Evolutionary conservation across 768 basidiomycete species (phyloP), one percentile per base, ranked within the genome.

Genomic region (Daedaleopsis nitida): DNA sequence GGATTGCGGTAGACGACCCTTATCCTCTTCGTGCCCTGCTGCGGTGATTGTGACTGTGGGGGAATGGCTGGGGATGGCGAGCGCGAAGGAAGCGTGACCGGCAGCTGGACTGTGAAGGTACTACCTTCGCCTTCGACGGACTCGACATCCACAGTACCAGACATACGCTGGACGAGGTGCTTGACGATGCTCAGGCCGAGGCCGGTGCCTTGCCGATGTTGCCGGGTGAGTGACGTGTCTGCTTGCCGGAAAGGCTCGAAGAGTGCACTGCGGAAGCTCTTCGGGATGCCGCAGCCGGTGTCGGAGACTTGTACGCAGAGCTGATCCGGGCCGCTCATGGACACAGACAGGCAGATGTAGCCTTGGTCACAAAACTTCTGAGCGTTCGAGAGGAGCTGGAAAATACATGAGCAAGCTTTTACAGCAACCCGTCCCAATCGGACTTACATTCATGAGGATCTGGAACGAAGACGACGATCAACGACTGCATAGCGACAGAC

Each of bases 161-260:
- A 64, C 71, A 72, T 72, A 8, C 71, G 69, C 52, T 70, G 68
- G 3, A 72, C 69, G 8, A 72, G 67, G 35, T 72, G 71, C 59
- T 70, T 72, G 52, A 72, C 69, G 52, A 72, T 72, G 61, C 71
- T 72, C 21, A 72, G 62, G 3, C 71, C 69, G 16, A 72, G 66
- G 0, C 71, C 71, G 3, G 71, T 70, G 19, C 71, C 71, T 57
- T 70, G 69, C 39, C 39, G 11, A 10, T 61, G 66, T 14, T 68
- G 66, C 2, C 68, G 64, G 6, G 69, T 70, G 12, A 66, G 44
- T 8, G 69, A 70, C 19, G 65, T 69, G 47, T 72, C 68, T 3
- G 71, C 71, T 58, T 72, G 71, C 3, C 68, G 65, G 56, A 70
- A 72, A 1, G 71, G 71, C 62, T 72, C 65, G 53, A 72, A 72